These are phyloP conservation scores for Dioscorea dumetorum DNA, from an alignment of 106 monocot species.

Conservation along the genomic window DNA sequence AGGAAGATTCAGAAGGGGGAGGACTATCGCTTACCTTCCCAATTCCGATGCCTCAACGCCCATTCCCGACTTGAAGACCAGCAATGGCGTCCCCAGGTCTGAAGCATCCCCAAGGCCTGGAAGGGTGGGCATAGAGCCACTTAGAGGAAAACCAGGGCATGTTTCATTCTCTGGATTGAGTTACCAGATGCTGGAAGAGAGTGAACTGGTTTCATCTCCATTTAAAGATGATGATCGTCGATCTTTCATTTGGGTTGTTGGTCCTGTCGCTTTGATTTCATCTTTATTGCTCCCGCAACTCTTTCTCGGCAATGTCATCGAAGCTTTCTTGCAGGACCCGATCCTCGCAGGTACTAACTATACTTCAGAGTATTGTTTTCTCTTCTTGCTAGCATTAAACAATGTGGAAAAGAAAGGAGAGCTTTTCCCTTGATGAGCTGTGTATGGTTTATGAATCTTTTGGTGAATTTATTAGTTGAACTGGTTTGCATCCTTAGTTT, in stretches of 20 bases:
- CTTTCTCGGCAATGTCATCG: slow-evolving; percentile 33
- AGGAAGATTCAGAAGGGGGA: not conserved
- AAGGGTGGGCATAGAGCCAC: slow-evolving; percentile 25
- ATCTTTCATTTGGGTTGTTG: slow-evolving; percentile 46
- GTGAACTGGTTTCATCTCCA: slow-evolving; percentile 48
- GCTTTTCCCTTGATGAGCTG: not conserved
- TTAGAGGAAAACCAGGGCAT: slow-evolving; percentile 44
- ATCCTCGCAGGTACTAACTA: slow-evolving; percentile 38
- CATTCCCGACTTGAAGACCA: too few species aligned
- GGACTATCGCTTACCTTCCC: not conserved
- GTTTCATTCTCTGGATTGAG: slow-evolving; percentile 52
- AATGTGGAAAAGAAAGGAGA: too few species aligned
- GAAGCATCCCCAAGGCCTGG: not conserved
- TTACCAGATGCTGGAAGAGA: slow-evolving; percentile 31
- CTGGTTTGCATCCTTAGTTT: too few species aligned
- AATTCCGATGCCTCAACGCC: not conserved
- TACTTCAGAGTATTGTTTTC: too few species aligned
- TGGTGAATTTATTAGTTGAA: not conserved
- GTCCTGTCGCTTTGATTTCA: slow-evolving; percentile 46
- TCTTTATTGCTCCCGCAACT: slow-evolving; percentile 60
- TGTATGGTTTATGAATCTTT: not conserved
- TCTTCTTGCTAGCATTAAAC: too few species aligned
- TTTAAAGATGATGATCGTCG: slow-evolving; percentile 42
- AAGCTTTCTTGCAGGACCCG: slow-evolving; percentile 32
- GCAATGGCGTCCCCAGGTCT: too few species aligned